Percentiles rank a stretch among this genome's conserved stretches.
Conservation (phyloP, 805 yeast genomes). For the Candida xiaguanensis region DNA sequence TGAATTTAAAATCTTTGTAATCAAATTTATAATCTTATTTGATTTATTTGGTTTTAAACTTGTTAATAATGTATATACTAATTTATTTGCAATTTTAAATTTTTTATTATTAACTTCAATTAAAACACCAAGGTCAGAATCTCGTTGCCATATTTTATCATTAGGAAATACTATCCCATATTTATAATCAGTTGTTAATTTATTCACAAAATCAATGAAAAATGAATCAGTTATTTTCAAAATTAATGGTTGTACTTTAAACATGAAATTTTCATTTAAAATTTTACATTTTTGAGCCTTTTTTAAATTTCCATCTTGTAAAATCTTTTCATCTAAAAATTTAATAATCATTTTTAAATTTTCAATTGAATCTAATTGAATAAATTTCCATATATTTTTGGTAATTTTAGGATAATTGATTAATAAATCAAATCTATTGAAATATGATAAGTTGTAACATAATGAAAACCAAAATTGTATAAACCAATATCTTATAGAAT, state of each 20-base stretch:
- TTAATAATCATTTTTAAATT: slow-evolving; percentile 39
- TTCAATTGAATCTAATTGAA: slow-evolving; percentile 50
- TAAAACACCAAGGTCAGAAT: slow-evolving; percentile 34
- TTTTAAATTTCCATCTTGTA: slow-evolving; percentile 58
- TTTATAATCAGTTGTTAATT: slow-evolving; percentile 46
- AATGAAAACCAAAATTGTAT: slow-evolving; percentile 59
- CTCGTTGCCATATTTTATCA: slow-evolving; percentile 47
- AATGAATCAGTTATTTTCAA: slow-evolving; percentile 20
- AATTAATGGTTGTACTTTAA: slow-evolving; percentile 52
- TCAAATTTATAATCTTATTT: slow-evolving; percentile 54
- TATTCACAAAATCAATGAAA: slow-evolving; percentile 45
- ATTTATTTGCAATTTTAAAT: slow-evolving; percentile 64
- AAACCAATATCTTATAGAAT: slow-evolving; percentile 56
- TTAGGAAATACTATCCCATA: slow-evolving; percentile 45
- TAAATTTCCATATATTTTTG: slow-evolving; percentile 64
- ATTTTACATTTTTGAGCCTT: slow-evolving; percentile 70
- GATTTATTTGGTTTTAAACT: slow-evolving; percentile 81
- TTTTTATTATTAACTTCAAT: slow-evolving; percentile 46
- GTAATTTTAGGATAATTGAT: slow-evolving; percentile 49
- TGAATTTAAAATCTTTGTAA: slow-evolving; percentile 44
- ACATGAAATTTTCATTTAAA: slow-evolving; percentile 72
- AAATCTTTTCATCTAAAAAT: slow-evolving; percentile 47
- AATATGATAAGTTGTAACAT: slow-evolving; percentile 44
- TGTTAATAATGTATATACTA: slow-evolving; percentile 58
- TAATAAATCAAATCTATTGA: slow-evolving; percentile 63